Evolutionary conservation across 371 early-diverging fungal species (phyloP), one percentile per base, ranked within the genome.

Genomic region (Mucor racemosus): DNA sequence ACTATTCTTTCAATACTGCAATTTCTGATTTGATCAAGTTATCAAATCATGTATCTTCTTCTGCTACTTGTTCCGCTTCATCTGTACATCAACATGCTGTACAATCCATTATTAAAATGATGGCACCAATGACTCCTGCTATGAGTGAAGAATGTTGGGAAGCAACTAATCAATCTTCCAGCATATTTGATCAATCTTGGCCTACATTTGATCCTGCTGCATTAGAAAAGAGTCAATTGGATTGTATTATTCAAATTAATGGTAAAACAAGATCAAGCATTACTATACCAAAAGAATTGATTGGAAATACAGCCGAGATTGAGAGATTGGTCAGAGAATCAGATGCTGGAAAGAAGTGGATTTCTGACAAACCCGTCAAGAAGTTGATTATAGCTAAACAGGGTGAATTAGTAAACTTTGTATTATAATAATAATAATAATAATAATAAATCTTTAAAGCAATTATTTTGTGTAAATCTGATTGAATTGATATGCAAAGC

Each of bases 11-110:
- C 75, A 92, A 94, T 78, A 91, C 94, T 0, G 92, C 90, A 26
- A 92, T 95, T 62, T 86, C 95, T 0, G 81, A 87, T 66, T 78
- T 96, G 40, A 94, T 95, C 76, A 94, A 95, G 71, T 77, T 95
- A n/a, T 88, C 92, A 36, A 93, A 91, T 64, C 77, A 82, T 39
- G 72, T 92, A 36, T 62, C 72, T 5, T 40, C 64, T 8, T 15
- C 61, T 5, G 26, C 59, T 0, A 42, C 59, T 5, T 5, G 41
- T 4, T 42, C 71, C 56, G n/a, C 13, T 38, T 88, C 80, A 34
- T 80, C 76, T 11, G 80, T 90, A 5, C 87, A 86, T 68, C 76
- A 73, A 0, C 71, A 90, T 64, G 85, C 88, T n/a, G 74, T 89
- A 1, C 75, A 78, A 46, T 78, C 82, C 5, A 68, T 93, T 6